Conservation (phyloP, 768 basidiomycete genomes). For the Tephrocybe sp. region DNA sequence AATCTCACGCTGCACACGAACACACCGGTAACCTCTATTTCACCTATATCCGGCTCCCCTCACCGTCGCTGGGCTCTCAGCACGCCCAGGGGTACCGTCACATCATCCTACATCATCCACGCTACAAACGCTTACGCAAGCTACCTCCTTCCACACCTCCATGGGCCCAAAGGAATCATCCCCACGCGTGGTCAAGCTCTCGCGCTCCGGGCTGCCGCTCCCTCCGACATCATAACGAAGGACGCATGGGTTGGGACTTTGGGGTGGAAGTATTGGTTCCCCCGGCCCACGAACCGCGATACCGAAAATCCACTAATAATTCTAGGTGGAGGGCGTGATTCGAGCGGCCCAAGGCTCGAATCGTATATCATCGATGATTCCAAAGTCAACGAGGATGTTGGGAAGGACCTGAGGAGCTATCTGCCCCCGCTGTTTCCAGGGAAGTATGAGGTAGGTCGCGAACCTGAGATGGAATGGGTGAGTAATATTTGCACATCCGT, state of each 20-base stretch:
- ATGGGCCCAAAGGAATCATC: conserved; percentile 52
- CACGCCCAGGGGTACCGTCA: conserved; percentile 66
- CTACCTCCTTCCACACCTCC: conserved; percentile 69
- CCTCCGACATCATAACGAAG: conserved; percentile 36
- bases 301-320: conserved; percentile 57
- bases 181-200: conserved; percentile 73
- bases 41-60: conserved; percentile 4
- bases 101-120: conserved; percentile 68
- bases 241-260: conserved; percentile 47
- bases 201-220: conserved; percentile 36
- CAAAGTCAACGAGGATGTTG: conserved; percentile 41
- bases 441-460: conserved; percentile 41
- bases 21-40: conserved; percentile 60
- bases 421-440: conserved; percentile 56
- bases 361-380: conserved; percentile 57
- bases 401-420: conserved; percentile 52
- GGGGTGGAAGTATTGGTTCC: conserved; percentile 80
- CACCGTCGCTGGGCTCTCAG: conserved; percentile 47
- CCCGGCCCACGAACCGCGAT: conserved; percentile 44
- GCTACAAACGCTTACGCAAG: conserved; percentile 86
- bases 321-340: conserved; percentile 66
- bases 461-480: conserved; percentile 84
- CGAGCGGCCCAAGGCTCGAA: conserved; percentile 42
- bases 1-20: conserved; percentile 64
- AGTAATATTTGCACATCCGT: conserved; percentile 15